phyloP scores from a whole-genome alignment of 2,329 filamentous ascomycete species.

The Diaporthe sp. region DNA sequence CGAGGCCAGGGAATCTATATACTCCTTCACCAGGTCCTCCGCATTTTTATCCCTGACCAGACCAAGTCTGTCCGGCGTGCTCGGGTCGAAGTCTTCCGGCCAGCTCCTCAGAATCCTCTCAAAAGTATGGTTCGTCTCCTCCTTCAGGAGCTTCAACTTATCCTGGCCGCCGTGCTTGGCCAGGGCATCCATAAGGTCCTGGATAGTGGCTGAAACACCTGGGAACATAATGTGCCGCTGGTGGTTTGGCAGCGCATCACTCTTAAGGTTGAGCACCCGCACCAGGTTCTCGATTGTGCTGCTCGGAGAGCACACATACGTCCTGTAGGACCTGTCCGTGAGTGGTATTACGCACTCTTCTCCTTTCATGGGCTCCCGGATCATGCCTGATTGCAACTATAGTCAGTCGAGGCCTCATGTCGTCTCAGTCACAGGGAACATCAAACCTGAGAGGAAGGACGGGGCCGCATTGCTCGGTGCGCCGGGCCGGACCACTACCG shows the following conservation, averaged over 20 bases:
- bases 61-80: constrained; percentile 60
- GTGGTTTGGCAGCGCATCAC: constrained; percentile 53
- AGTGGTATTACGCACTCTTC: constrained; percentile 64
- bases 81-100: constrained; percentile 67
- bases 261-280: constrained; percentile 52
- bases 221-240: constrained; percentile 68
- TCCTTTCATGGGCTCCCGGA: constrained; percentile 70
- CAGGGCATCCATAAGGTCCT: constrained; percentile 70
- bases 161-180: constrained; percentile 66
- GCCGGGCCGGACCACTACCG: constrained; percentile 70
- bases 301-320: constrained; percentile 65
- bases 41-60: constrained; percentile 61
- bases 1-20: constrained; percentile 49
- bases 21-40: constrained; percentile 66
- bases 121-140: constrained; percentile 63
- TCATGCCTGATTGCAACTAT: constrained; percentile 57
- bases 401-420: neutral
- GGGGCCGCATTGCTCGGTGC: constrained; percentile 70
- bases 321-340: constrained; percentile 58
- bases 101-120: constrained; percentile 70
- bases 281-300: constrained; percentile 64
- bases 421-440: neutral
- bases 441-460: constrained; percentile 62
- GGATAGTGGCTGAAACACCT: constrained; percentile 65
- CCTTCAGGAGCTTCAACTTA: constrained; percentile 60